Conservation (phyloP, 768 basidiomycete genomes). For the Sistotremastrum suecicum region DNA sequence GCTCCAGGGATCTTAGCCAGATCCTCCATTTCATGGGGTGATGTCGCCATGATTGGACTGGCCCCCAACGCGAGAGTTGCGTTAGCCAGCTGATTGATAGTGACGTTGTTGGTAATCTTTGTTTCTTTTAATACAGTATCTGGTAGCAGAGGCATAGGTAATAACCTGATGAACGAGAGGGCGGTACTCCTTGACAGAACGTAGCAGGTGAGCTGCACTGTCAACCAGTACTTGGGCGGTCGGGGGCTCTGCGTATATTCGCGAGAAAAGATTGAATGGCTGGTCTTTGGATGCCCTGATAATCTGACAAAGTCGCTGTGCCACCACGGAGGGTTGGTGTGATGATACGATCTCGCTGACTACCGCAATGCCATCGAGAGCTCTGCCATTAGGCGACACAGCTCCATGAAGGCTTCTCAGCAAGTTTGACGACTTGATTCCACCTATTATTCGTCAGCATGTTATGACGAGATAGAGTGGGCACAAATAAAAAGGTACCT, state of each 20-base stretch:
- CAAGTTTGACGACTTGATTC: slow-evolving; percentile 70
- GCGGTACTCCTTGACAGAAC: slow-evolving; percentile 30
- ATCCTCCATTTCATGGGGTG: slow-evolving; percentile 70
- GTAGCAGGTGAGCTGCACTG: slow-evolving; percentile 35
- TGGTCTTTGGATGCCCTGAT: slow-evolving; percentile 27
- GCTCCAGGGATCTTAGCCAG: slow-evolving; percentile 50
- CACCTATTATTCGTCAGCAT: slow-evolving; percentile 38
- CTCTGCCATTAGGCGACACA: slow-evolving; percentile 38
- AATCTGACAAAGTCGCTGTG: slow-evolving; percentile 29
- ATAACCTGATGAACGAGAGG: slow-evolving; percentile 75
- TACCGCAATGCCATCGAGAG: slow-evolving; percentile 74
- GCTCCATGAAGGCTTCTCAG: slow-evolving; percentile 63
- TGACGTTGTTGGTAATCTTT: slow-evolving; percentile 84
- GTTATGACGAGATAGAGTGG: not conserved
- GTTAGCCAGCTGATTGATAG: slow-evolving; percentile 82
- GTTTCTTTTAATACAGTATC: not conserved
- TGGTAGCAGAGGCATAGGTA: not conserved
- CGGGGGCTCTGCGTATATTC: not conserved
- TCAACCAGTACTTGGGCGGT: slow-evolving; percentile 24
- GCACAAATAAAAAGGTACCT: slow-evolving; percentile 31
- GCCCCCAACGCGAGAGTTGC: slow-evolving; percentile 77
- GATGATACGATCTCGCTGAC: slow-evolving; percentile 79
- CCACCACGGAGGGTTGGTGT: slow-evolving; percentile 33
- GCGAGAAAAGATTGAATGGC: slow-evolving; percentile 10
- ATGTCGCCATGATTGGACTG: slow-evolving; percentile 90